These are phyloP conservation scores for Fusarium equiseti DNA, from an alignment of 2,329 filamentous ascomycete genomes.

Conservation along the genomic window DNA sequence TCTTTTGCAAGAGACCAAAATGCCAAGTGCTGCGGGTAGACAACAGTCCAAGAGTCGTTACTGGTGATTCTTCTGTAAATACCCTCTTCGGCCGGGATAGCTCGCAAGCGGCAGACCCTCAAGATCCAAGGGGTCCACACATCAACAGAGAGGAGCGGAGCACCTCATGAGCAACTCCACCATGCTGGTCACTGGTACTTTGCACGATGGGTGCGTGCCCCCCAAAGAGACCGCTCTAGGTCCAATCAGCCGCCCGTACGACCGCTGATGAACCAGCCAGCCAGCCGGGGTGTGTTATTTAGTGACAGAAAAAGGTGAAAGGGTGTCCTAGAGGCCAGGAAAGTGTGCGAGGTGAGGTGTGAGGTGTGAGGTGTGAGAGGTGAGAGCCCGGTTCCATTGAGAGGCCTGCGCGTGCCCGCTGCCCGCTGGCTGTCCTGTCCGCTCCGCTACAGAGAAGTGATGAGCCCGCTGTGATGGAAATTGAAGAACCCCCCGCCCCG, in stretches of 20 bases:
- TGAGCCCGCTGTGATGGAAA: conserved; percentile 33
- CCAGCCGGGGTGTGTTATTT: conserved; percentile 33
- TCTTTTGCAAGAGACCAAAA: conserved; percentile 16
- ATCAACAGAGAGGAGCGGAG: conserved; percentile 16
- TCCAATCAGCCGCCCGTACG: conserved; percentile 43
- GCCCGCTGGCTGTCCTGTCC: conserved; percentile 22
- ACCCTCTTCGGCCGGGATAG: conserved; percentile 26
- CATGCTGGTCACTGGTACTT: conserved; percentile 42
- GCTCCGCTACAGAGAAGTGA: conserved; percentile 14
- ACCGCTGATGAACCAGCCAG: conserved; percentile 47
- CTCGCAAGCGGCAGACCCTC: background rate
- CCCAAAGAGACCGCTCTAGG: conserved; percentile 20
- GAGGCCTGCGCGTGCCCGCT: conserved; percentile 18
- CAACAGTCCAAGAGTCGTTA: conserved; percentile 37
- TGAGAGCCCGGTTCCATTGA: conserved; percentile 12
- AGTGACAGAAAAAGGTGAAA: conserved; percentile 26
- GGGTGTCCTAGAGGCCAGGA: conserved; percentile 35
- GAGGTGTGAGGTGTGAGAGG: conserved; percentile 6
- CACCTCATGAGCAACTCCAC: conserved; percentile 21
- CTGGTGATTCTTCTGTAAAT: conserved; percentile 38
- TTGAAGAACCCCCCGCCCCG: conserved; percentile 22
- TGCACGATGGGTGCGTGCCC: conserved; percentile 28
- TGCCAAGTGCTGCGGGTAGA: conserved; percentile 32
- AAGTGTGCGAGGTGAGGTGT: conserved; percentile 22
- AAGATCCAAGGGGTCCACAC: conserved; percentile 15